Evolutionary conservation across 1,139 yeast genomes (phyloP).

Genomic region (Pichia sp.): DNA sequence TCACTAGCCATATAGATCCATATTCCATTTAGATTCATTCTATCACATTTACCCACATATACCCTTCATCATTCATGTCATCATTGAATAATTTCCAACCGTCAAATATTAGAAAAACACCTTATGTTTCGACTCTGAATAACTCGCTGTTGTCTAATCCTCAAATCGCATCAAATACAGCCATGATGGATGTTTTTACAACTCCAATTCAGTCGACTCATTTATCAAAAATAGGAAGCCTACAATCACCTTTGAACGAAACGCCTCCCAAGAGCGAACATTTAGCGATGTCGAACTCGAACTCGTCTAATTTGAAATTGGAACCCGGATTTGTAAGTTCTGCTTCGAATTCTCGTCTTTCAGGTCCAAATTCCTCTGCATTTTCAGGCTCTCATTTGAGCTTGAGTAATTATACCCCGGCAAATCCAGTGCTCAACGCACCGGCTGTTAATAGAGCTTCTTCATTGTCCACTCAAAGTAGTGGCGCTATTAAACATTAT

Average conservation of each 20-base stretch:
- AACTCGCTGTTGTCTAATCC: background rate
- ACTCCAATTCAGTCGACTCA: conserved; percentile 1
- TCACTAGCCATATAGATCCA: background rate
- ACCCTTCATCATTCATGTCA: conserved; percentile 1
- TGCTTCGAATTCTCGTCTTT: background rate
- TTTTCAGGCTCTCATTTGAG: background rate
- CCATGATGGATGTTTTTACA: conserved; percentile 3
- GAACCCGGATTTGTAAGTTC: conserved; percentile 10
- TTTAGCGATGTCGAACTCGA: background rate
- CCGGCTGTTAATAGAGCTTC: background rate
- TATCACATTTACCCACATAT: background rate
- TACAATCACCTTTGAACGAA: background rate
- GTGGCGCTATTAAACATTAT: conserved; percentile 1
- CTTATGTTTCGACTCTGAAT: conserved; percentile 2
- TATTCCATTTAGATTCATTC: background rate
- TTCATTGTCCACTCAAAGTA: background rate
- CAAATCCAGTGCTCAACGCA: background rate
- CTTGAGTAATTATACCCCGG: conserved; percentile 2
- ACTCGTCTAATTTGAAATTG: background rate
- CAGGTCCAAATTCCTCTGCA: background rate
- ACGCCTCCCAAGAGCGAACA: background rate
- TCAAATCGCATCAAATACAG: background rate
- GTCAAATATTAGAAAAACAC: conserved; percentile 17
- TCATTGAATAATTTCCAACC: conserved; percentile 12
- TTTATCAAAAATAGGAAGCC: background rate